These are phyloP conservation scores for Daldinia caldariorum DNA, from an alignment of 495 filamentous ascomycete genomes.

Conservation along the genomic window DNA sequence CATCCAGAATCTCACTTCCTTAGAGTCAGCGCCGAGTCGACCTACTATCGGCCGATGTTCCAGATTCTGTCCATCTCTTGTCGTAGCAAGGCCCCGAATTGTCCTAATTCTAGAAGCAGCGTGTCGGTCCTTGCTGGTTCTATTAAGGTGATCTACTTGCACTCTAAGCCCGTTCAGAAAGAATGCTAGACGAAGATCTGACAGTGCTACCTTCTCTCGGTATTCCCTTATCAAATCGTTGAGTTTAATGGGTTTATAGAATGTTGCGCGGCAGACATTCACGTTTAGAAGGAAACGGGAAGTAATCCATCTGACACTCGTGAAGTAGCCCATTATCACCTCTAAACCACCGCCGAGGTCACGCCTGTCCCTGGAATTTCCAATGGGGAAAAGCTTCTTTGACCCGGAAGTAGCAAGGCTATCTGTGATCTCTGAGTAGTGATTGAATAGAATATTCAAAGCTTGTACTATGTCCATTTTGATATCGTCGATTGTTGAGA, in stretches of 20 bases:
- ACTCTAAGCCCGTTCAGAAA: not conserved
- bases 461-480: not conserved
- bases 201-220: not conserved
- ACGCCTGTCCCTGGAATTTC: not conserved
- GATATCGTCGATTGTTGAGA: not conserved
- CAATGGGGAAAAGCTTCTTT: not conserved
- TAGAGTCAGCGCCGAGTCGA: not conserved
- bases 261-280: not conserved
- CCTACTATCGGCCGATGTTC: not conserved
- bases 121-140: not conserved
- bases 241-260: not conserved
- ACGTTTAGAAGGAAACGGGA: not conserved
- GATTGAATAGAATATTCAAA: not conserved
- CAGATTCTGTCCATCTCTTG: not conserved
- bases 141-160: not conserved
- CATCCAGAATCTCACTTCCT: not conserved
- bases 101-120: not conserved
- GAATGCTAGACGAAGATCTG: not conserved
- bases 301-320: not conserved
- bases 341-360: not conserved
- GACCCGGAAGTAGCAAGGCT: not conserved
- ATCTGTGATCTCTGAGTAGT: not conserved
- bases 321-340: not conserved
- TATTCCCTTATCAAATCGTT: not conserved
- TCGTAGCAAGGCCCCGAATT: not conserved